phyloP scores from a whole-genome alignment of 2,329 filamentous ascomycete genomes.

The Aspergillus pseudotamarii region DNA sequence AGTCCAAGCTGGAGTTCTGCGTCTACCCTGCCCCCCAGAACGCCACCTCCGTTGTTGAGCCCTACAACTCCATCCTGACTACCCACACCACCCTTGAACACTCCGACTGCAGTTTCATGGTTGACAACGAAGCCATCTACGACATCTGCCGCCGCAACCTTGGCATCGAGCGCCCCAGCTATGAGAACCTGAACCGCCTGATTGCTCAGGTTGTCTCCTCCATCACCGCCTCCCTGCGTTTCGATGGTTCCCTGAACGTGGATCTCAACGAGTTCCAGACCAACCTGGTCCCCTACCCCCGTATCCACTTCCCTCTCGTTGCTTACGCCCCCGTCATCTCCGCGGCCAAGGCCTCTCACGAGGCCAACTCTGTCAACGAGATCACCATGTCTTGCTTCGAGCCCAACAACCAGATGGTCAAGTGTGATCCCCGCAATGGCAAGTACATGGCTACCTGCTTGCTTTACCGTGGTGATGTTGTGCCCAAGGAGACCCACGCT shows the following conservation, averaged over 20 bases:
- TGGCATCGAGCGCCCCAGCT: constrained; percentile 94
- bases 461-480: constrained; percentile 97
- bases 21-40: constrained; percentile 98
- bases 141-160: constrained; percentile 99
- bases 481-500: constrained; percentile 90
- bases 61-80: constrained; percentile 99
- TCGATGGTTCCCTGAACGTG: constrained; percentile 98
- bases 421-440: constrained; percentile 96
- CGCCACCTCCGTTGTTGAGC: constrained; percentile 96
- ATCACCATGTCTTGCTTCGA: constrained; percentile 99
- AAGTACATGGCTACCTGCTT: constrained; percentile 99
- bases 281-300: constrained; percentile 97
- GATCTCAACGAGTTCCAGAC: constrained; percentile 99
- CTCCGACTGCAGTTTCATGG: constrained; percentile 99
- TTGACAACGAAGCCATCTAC: constrained; percentile 99
- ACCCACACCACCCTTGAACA: constrained; percentile 99
- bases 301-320: constrained; percentile 98
- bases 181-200: constrained; percentile 97
- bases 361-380: constrained; percentile 97
- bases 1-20: constrained; percentile 99
- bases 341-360: constrained; percentile 91
- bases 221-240: constrained; percentile 96
- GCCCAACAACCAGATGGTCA: constrained; percentile 99
- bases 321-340: constrained; percentile 95
- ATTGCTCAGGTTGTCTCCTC: constrained; percentile 99